Percentiles rank a stretch among this genome's conserved stretches.
phyloP scores from a whole-genome alignment of 805 yeast genomes.

The Candida coleopterorum region DNA sequence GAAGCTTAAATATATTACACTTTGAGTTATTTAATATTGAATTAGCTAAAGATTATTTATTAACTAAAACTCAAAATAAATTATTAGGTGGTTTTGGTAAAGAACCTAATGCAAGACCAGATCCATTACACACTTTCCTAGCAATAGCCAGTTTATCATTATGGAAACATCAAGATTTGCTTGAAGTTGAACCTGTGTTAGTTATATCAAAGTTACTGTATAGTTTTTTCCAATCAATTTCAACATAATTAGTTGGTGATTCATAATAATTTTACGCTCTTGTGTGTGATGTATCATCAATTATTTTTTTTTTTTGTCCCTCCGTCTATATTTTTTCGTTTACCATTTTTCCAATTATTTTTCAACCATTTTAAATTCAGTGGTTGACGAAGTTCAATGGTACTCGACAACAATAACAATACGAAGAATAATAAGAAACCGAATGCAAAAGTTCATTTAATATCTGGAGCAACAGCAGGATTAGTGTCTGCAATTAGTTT shows the following conservation, averaged over 20 bases:
- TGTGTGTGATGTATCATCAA: too few species aligned
- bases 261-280: not conserved
- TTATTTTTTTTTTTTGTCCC: too few species aligned
- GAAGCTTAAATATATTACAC: constrained; percentile 37
- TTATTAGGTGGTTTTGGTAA: constrained; percentile 77
- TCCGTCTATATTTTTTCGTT: too few species aligned
- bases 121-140: constrained; percentile 63
- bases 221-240: constrained; percentile 7
- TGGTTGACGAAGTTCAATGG: constrained; percentile 5
- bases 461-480: constrained; percentile 85
- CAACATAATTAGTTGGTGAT: constrained; percentile 3
- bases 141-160: constrained; percentile 43
- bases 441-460: constrained; percentile 45
- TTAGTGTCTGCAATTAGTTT: constrained; percentile 70
- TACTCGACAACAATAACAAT: not conserved
- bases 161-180: constrained; percentile 13
- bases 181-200: constrained; percentile 22
- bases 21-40: constrained; percentile 30
- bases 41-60: constrained; percentile 39
- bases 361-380: not conserved
- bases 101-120: constrained; percentile 59
- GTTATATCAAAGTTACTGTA: constrained; percentile 19
- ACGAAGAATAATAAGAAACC: constrained; percentile 6
- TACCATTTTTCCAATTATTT: too few species aligned
- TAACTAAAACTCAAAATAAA: constrained; percentile 53